A percentile compares a stretch with the other conserved stretches of the same genome.
These are phyloP conservation scores for Dactylonectria macrodidyma DNA, from an alignment of 2,329 filamentous ascomycete genomes.

Conservation along the genomic window DNA sequence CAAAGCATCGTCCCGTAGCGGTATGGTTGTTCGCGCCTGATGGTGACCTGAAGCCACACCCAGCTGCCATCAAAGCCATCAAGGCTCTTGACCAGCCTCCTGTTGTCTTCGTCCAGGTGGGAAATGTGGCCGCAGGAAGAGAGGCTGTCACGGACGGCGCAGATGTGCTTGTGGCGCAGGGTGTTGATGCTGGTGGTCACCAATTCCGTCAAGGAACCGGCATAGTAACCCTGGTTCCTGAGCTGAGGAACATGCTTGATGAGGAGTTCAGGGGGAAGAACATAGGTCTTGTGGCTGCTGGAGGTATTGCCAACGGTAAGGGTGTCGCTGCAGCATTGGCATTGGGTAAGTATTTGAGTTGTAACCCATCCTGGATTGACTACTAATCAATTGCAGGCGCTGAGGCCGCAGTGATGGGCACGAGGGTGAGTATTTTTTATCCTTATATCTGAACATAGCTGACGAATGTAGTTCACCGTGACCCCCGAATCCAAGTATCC, in stretches of 20 bases:
- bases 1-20: slow-evolving; percentile 68
- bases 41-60: slow-evolving; percentile 56
- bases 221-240: slow-evolving; percentile 70
- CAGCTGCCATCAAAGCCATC: slow-evolving; percentile 54
- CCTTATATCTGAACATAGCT: background rate
- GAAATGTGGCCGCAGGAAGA: slow-evolving; percentile 69
- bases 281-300: slow-evolving; percentile 67
- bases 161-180: slow-evolving; percentile 75
- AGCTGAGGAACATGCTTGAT: slow-evolving; percentile 65
- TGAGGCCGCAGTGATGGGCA: slow-evolving; percentile 61
- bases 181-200: slow-evolving; percentile 76
- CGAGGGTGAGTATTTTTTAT: slow-evolving; percentile 49
- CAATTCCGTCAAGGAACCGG: slow-evolving; percentile 69
- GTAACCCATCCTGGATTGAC: background rate
- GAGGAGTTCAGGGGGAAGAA: slow-evolving; percentile 52
- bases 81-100: slow-evolving; percentile 52
- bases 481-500: slow-evolving; percentile 60
- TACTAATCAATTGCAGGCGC: slow-evolving; percentile 53
- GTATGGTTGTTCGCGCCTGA: slow-evolving; percentile 78
- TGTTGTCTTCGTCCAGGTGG: slow-evolving; percentile 73
- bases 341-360: slow-evolving; percentile 59
- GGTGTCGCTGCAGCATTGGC: slow-evolving; percentile 69
- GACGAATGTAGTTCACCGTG: slow-evolving; percentile 58
- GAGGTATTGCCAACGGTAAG: slow-evolving; percentile 71
- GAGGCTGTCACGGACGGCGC: slow-evolving; percentile 63